Base-by-base conservation (phyloP, 108 stramenopile genomes). In the Fistulifera solaris region DNA sequence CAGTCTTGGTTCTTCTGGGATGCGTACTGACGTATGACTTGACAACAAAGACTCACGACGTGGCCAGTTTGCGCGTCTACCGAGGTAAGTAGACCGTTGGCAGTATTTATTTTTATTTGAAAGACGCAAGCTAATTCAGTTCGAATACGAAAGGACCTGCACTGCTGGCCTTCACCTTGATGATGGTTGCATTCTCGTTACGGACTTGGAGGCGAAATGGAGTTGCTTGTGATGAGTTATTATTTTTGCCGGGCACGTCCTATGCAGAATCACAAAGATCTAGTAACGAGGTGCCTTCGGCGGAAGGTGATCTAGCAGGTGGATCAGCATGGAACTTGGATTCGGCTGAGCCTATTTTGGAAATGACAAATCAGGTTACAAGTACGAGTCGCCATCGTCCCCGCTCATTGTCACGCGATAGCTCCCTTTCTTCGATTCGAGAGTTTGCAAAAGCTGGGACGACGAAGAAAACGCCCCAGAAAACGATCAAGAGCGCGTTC, bases 181-280 rank as follows among this genome's bases (percentile, higher is more conserved):
- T 87, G 63, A 81, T 81, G 63, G 53, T 52, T 10, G 91, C 91
- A 0, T 87, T 68, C 43, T 86, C 82, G 15, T 48, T 93, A 15
- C 72, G 91, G 35, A 74, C 81, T 12, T 93, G 91, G 91, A 54
- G 91, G 46, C 62, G 91, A 23, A 88, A 85, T 52, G 91, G 91
- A 5, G 80, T 88, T 28, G 91, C 91, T 8, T 86, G 85, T 38
- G 91, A 88, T 48, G 86, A 93, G 72, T 59, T 93, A 17, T 42
- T 93, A 25, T 93, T 93, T 68, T 63, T 93, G 25, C 91, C 91
- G 35, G 91, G 85, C 4, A 93, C 91, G 48, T 68, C 76, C 15
- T 80, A 73, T 54, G 79, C 63, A n/a, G 64, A 68, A 26, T 39
- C 54, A 47, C 44, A 21, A 11, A 45, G 44, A 19, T 4, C 11